Conservation (phyloP, 805 yeast genomes). For the Myxozyma geophila region DNA sequence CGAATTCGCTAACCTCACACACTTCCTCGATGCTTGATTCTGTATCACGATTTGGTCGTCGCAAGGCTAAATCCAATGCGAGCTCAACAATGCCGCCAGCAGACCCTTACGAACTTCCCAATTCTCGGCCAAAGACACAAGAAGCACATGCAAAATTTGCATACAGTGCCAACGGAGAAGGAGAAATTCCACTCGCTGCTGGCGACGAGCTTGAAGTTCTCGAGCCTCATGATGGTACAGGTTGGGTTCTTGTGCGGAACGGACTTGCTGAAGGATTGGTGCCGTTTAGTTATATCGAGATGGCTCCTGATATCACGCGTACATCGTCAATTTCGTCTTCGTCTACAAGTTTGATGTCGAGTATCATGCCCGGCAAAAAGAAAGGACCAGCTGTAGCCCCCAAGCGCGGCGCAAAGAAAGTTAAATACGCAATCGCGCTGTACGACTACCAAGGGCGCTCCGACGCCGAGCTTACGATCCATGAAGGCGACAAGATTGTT, state of each 20-base stretch:
- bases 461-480: slow-evolving; percentile 74
- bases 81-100: slow-evolving; percentile 8
- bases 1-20: slow-evolving; percentile 22
- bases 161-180: slow-evolving; percentile 71
- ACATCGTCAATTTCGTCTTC: slow-evolving; percentile 37
- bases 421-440: slow-evolving; percentile 66
- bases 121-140: slow-evolving; percentile 20
- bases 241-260: slow-evolving; percentile 79
- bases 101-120: slow-evolving; percentile 25
- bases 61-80: slow-evolving; percentile 21
- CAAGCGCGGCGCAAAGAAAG: slow-evolving; percentile 68
- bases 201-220: slow-evolving; percentile 67
- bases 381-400: slow-evolving; percentile 85
- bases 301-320: slow-evolving; percentile 25
- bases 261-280: slow-evolving; percentile 72
- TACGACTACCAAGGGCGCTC: slow-evolving; percentile 80
- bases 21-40: slow-evolving; percentile 30
- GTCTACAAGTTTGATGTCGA: slow-evolving; percentile 24
- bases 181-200: slow-evolving; percentile 65
- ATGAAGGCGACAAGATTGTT: slow-evolving; percentile 72
- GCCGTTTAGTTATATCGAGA: slow-evolving; percentile 77
- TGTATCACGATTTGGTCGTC: slow-evolving; percentile 28
- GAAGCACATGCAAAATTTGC: slow-evolving; percentile 62
- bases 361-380: slow-evolving; percentile 44
- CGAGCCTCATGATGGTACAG: slow-evolving; percentile 82